Conservation (phyloP, 1,284 basidiomycete genomes). For the Tremellales sp. region DNA sequence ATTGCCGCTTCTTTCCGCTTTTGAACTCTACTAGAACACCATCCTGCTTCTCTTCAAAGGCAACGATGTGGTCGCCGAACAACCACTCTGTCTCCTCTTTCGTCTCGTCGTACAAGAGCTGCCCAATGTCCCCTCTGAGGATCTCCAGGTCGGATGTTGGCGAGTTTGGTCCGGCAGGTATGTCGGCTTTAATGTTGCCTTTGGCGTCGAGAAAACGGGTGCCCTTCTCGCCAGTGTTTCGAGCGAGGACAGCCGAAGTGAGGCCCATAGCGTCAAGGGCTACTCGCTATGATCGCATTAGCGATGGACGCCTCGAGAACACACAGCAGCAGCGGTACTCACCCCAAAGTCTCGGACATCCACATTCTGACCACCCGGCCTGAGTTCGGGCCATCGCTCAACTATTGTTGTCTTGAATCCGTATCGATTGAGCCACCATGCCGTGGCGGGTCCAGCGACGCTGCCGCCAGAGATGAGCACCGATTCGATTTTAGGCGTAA, state of each 20-base stretch:
- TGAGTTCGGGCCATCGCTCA: conserved; percentile 33
- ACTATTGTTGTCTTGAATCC: conserved; percentile 40
- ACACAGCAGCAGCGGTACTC: conserved; percentile 25
- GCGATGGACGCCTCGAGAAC: neutral
- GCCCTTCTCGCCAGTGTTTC: conserved; percentile 39
- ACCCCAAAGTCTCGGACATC: conserved; percentile 25
- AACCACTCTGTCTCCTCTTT: conserved; percentile 24
- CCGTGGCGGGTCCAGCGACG: conserved; percentile 43
- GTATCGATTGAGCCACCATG: conserved; percentile 30
- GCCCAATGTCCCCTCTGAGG: conserved; percentile 46
- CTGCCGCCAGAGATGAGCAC: conserved; percentile 46
- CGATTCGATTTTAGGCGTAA: too few relatives aligned
- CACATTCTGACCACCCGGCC: conserved; percentile 42
- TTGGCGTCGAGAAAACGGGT: conserved; percentile 24
- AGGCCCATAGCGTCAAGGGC: conserved; percentile 41
- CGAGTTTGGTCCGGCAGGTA: conserved; percentile 18
- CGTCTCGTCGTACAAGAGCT: conserved; percentile 28
- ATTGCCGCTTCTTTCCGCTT: conserved; percentile 34
- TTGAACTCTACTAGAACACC: conserved; percentile 27
- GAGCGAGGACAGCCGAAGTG: conserved; percentile 16
- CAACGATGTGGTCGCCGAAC: conserved; percentile 24
- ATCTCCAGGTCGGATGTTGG: conserved; percentile 29
- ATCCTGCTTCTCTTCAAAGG: conserved; percentile 26
- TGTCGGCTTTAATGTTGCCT: conserved; percentile 20
- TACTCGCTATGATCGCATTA: conserved; percentile 8